Percentiles rank a stretch among this genome's conserved stretches.
These are phyloP conservation scores for Nicotiana sylvestris DNA, from an alignment of 257 asterid species.

Conservation along the genomic window DNA sequence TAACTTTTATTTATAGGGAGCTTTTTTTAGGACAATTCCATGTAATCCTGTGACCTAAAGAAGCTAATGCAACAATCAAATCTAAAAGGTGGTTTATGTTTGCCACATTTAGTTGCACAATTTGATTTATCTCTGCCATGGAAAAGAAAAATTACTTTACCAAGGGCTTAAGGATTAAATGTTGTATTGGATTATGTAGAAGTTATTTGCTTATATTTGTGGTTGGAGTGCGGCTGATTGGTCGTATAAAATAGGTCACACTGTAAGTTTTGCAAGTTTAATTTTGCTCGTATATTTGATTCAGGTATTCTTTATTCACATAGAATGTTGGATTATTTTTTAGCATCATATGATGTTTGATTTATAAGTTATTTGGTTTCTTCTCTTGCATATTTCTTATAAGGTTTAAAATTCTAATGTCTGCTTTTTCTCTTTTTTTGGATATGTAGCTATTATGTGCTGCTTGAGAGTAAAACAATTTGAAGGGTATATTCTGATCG, in stretches of 20 bases:
- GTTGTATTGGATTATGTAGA: neutral
- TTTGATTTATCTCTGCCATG: neutral
- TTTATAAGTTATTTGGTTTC: neutral
- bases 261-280: neutral
- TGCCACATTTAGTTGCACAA: too few species aligned
- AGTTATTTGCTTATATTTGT: neutral
- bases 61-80: too few species aligned
- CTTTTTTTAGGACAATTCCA: too few species aligned
- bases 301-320: neutral
- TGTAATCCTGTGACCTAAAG: too few species aligned
- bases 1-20: too few species aligned
- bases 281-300: neutral
- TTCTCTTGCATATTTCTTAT: neutral
- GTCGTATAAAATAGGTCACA: neutral
- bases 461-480: too few species aligned
- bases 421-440: too few species aligned
- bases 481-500: neutral
- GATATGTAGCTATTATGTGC: too few species aligned
- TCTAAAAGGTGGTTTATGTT: too few species aligned
- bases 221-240: neutral
- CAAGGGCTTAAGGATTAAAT: neutral
- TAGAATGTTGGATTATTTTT: neutral
- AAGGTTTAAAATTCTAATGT: neutral
- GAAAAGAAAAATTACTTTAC: neutral
- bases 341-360: neutral